A percentile compares a stretch with the other conserved stretches of the same genome.
phyloP scores from a whole-genome alignment of 768 basidiomycete genomes.

The Amanita subjunquillea region DNA sequence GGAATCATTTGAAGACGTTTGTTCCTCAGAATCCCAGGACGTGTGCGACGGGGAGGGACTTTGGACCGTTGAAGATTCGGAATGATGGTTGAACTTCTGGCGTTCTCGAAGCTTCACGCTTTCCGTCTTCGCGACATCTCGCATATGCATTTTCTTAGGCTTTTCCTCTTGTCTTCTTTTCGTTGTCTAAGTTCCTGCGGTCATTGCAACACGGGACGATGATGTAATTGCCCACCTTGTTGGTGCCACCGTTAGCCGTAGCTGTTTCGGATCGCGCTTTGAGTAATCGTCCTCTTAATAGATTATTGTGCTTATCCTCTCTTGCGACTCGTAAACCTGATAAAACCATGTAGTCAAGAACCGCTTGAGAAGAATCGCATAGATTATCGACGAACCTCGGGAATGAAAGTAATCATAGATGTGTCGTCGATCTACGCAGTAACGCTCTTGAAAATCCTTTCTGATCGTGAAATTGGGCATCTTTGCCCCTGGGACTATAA shows the following conservation, averaged over 20 bases:
- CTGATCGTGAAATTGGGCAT: constrained; percentile 69
- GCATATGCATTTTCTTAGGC: background rate
- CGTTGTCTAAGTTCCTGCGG: background rate
- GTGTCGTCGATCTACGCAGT: constrained; percentile 60
- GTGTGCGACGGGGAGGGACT: background rate
- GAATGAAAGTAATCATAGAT: constrained; percentile 76
- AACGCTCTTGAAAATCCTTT: constrained; percentile 62
- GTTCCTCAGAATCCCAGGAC: background rate
- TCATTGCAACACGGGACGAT: background rate
- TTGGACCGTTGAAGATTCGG: background rate
- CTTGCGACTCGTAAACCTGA: constrained; percentile 51
- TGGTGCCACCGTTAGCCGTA: background rate
- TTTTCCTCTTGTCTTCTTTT: background rate
- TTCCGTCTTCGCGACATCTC: background rate
- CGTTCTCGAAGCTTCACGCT: background rate
- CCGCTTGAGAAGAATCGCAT: constrained; percentile 7
- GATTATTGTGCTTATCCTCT: constrained; percentile 50
- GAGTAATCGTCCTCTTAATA: constrained; percentile 30
- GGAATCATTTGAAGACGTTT: background rate
- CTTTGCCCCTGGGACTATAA: constrained; percentile 59
- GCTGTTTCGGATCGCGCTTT: constrained; percentile 17
- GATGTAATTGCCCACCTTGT: background rate
- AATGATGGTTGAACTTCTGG: background rate
- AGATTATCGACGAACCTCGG: constrained; percentile 21
- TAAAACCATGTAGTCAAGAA: background rate